Evolutionary conservation across 805 yeast species (phyloP).

Genomic region (Pichia insulana): DNA sequence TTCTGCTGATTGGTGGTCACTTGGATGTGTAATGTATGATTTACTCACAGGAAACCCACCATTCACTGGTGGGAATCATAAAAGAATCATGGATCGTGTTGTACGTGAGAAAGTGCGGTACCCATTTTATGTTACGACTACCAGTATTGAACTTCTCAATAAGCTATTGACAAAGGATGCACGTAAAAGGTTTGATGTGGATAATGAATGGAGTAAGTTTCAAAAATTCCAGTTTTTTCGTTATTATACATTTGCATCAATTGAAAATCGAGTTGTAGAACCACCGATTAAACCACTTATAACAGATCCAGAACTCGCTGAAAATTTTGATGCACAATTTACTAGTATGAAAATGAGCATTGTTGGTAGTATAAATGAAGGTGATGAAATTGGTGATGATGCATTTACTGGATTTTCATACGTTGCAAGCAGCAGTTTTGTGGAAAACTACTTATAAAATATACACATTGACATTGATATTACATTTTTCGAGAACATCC

Average conservation of each 20-base stretch:
- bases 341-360: conserved; percentile 44
- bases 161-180: conserved; percentile 63
- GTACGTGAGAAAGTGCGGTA: conserved; percentile 51
- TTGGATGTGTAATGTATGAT: conserved; percentile 74
- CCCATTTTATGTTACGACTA: conserved; percentile 66
- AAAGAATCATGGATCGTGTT: conserved; percentile 63
- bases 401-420: conserved; percentile 37
- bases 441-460: conserved; percentile 28
- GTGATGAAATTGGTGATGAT: conserved; percentile 8
- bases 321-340: conserved; percentile 69
- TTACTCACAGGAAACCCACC: conserved; percentile 82
- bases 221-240: conserved; percentile 66
- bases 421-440: conserved; percentile 32
- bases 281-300: conserved; percentile 76
- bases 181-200: conserved; percentile 49
- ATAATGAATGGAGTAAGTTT: conserved; percentile 41
- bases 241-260: conserved; percentile 54
- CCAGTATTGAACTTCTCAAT: conserved; percentile 64
- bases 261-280: conserved; percentile 37
- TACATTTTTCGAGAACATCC: conserved; percentile 31
- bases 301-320: conserved; percentile 66
- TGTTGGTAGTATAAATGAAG: conserved; percentile 1
- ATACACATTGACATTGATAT: conserved; percentile 37
- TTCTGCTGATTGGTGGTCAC: conserved; percentile 83
- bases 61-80: conserved; percentile 71